Evolutionary conservation across 768 basidiomycete genomes (phyloP), one percentile per base, ranked within the genome.

Genomic region (Dentipellis fragilis): DNA sequence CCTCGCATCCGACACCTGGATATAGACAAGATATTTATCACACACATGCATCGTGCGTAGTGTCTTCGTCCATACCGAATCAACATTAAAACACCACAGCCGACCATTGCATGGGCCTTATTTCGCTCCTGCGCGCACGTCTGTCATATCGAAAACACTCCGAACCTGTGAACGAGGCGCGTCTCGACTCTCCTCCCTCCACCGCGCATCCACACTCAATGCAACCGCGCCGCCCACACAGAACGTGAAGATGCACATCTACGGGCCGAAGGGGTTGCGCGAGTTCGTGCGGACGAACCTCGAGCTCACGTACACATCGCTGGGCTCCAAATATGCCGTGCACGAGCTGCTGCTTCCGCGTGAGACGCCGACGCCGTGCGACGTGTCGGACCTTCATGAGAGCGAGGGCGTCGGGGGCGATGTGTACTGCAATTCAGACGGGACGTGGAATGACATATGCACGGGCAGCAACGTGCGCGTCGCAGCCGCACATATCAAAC

Each of bases 191-290:
- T 29, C 29, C 29, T 29, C 29, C 29, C n/a, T 29, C 6, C 3
- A 29, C 29, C 29, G 29, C 6, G 6, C 29, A 29, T 6, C 29
- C 29, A 29, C 29, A 29, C 29, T 49, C 21, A 52, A 9, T 49
- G 34, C 21, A 10, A n/a, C 22, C 10, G 14, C 8, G 22, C 17
- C 4, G 23, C 58, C 3, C 6, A 29, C 29, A 29, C 14, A 58
- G 29, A 89, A 87, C 77, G 77, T n/a, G 29, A 29, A 29, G 29
- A 58, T 93, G 2, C 87, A 93, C 66, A 89, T 94, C 52, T 94
- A 92, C 61, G 92, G 92, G 4, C 92, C 89, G 11, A 68, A 83
- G 5, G 91, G 92, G n/a, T 88, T 88, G 1, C 83, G 92, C 21
- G 81, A 85, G 23, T 92, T 89, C 64, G 72, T 93, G 57, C 85